Evolutionary conservation across 1,284 basidiomycete species (phyloP).

Genomic region (Rhodotorula sp.): DNA sequence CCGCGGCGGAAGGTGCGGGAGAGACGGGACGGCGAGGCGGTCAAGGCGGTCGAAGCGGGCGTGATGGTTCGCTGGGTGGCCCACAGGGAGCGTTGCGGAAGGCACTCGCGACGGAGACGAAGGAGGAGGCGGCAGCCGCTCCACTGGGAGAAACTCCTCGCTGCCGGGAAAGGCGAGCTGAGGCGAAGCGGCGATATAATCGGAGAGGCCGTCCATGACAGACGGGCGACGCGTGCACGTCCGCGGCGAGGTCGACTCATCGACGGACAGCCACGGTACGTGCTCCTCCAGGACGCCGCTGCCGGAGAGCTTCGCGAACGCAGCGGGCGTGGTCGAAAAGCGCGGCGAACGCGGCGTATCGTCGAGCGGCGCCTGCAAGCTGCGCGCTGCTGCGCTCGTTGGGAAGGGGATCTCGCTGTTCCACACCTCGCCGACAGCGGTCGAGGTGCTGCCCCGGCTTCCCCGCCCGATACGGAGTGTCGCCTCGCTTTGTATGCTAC

Average conservation of each 20-base stretch:
- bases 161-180: constrained; percentile 14
- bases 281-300: not conserved
- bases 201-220: not conserved
- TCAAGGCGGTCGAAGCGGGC: constrained; percentile 2
- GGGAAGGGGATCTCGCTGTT: not conserved
- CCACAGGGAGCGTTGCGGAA: not conserved
- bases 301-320: not conserved
- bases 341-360: not conserved
- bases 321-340: not conserved
- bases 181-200: constrained; percentile 27
- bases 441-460: not conserved
- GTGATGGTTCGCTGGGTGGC: constrained; percentile 14
- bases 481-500: not conserved
- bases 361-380: too few relatives aligned
- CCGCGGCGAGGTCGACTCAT: not conserved
- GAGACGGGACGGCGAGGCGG: not conserved
- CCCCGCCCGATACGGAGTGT: not conserved
- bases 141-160: constrained; percentile 1
- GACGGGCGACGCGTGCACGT: not conserved
- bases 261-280: not conserved
- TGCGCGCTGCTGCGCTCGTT: not conserved
- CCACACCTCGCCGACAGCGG: not conserved
- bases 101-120: not conserved
- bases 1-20: too few relatives aligned
- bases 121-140: not conserved